Evolutionary conservation across 2,329 filamentous ascomycete genomes (phyloP).

Genomic region (Hypocreales sp.): DNA sequence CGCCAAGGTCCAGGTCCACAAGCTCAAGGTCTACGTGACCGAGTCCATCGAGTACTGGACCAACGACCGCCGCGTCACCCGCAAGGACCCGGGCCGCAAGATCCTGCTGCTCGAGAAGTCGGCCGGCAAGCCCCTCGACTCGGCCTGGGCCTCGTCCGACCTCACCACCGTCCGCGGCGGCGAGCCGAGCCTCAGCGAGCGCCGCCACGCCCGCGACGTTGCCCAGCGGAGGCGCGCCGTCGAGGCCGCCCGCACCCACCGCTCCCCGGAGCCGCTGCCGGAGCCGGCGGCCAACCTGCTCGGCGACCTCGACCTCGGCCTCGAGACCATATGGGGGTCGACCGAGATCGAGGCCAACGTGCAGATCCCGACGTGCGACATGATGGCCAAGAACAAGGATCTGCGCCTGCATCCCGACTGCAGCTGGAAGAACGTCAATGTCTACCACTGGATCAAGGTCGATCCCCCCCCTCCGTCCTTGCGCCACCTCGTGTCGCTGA

Average conservation of each 20-base stretch:
- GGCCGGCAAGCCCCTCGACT: slow-evolving; percentile 61
- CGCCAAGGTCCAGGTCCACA: slow-evolving; percentile 85
- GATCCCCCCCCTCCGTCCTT: no score
- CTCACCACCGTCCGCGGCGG: slow-evolving; percentile 67
- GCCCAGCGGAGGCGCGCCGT: slow-evolving; percentile 36
- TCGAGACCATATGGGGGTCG: slow-evolving; percentile 64
- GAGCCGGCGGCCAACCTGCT: slow-evolving; percentile 54
- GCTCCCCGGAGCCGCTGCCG: slow-evolving; percentile 25
- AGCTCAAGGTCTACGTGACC: slow-evolving; percentile 81
- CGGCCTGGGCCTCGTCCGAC: slow-evolving; percentile 59
- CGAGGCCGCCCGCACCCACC: slow-evolving; percentile 29
- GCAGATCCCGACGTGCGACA: slow-evolving; percentile 76
- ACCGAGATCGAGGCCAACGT: slow-evolving; percentile 94
- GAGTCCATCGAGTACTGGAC: slow-evolving; percentile 89
- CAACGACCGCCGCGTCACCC: slow-evolving; percentile 67
- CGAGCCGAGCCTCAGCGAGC: slow-evolving; percentile 43
- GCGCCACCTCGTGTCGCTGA: no score
- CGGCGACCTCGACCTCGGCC: slow-evolving; percentile 57
- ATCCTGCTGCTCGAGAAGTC: slow-evolving; percentile 78
- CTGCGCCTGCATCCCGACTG: slow-evolving; percentile 71
- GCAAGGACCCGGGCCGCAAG: slow-evolving; percentile 72
- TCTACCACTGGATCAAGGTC: slow-evolving; percentile 97
- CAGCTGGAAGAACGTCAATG: slow-evolving; percentile 85
- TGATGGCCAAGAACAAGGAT: slow-evolving; percentile 59
- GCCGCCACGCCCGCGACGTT: slow-evolving; percentile 29